Evolutionary conservation across 2,329 filamentous ascomycete species (phyloP), one percentile per base, ranked within the genome.

Genomic region (Pleurostoma richardsiae): DNA sequence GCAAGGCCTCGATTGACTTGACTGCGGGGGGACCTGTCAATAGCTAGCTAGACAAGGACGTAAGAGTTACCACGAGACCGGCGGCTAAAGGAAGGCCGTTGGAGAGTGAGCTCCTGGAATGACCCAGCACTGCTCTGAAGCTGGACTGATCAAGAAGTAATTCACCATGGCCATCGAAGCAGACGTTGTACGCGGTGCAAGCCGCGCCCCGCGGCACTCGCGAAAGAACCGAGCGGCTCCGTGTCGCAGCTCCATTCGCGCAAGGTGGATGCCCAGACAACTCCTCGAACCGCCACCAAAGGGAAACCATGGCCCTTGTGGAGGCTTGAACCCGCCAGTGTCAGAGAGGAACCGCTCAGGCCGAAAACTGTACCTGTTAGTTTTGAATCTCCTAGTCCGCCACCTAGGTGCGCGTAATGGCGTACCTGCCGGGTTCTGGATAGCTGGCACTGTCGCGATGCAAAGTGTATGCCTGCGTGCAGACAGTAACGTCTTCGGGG

Each of bases 241-340:
- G 40, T 74, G 67, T 6, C 73, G 60, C 28, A 79, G 51, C 51
- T 79, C 75, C 63, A 76, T 74, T 29, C 65, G 61, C 0, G 76
- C 76, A 10, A 80, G 63, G 46, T 77, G 71, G 27, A 74, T 63
- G 4, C 76, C 76, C 11, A 80, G 61, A 50, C 77, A 80, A 3
- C 70, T 69, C 26, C 74, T 63, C 0, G 74, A 66, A 2, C 76
- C 76, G 6, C 65, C 70, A 1, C 76, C 75, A 51, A 78, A 80
- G 0, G 74, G 71, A 45, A 72, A 8, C 8, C n/a, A 36, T 36
- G 33, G 33, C 8, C 33, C 33, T 36, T 36, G 33, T 8, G 33
- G n/a, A 8, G 33, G 33, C 33, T 36, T 8, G 33, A 36, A 36
- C n/a, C 8, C n/a, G 8, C 33, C 33, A 8, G 33, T 8, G n/a